Evolutionary conservation across 148 eudicot species (phyloP), one percentile per base, ranked within the genome.

Genomic region (Rhododendron ovatum): DNA sequence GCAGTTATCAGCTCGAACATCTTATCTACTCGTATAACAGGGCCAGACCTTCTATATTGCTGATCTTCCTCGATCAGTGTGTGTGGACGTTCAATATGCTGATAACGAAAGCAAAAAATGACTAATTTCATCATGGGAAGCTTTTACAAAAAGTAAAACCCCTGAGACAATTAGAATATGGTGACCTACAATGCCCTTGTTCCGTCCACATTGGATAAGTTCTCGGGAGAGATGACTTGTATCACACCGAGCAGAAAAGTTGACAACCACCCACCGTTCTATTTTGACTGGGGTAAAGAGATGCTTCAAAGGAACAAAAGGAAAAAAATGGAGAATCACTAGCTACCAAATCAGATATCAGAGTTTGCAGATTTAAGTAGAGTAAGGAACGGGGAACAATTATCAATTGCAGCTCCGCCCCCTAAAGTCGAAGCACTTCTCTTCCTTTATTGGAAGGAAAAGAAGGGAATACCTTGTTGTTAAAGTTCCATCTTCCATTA

Each of bases 201-300:
- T 90, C 85, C 87, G 87, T 59, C 95, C 99, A 89, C 95, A 93
- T 63, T 85, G 90, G 48, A 90, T 91, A 53, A 97, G 93, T 89
- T 92, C 95, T 76, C 94, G 85, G 73, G 93, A 92, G 53, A 97
- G 91, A 65, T 86, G 86, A 73, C 95, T 91, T 84, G 94, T 90
- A 90, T 97, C 95, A 87, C 95, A 91, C 51, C 91, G 89, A 87
- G 96, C 93, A 86, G 98, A 95, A 89, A 97, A 97, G 91, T 97
- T 97, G 69, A 95, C 98, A 85, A 91, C 92, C 61, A 93, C 98
- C 99, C 99, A 97, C 11, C 93, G 90, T 24, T 92, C 93, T 78
- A 97, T 91, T 65, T 79, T 86, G 39, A 89, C 84, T 61, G 98
- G 96, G n/a, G 87, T 83, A 35, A 91, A 83, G 87, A 97, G 90